Evolutionary conservation across 2,329 filamentous ascomycete species (phyloP).

Genomic region (Thermoascus crustaceus): DNA sequence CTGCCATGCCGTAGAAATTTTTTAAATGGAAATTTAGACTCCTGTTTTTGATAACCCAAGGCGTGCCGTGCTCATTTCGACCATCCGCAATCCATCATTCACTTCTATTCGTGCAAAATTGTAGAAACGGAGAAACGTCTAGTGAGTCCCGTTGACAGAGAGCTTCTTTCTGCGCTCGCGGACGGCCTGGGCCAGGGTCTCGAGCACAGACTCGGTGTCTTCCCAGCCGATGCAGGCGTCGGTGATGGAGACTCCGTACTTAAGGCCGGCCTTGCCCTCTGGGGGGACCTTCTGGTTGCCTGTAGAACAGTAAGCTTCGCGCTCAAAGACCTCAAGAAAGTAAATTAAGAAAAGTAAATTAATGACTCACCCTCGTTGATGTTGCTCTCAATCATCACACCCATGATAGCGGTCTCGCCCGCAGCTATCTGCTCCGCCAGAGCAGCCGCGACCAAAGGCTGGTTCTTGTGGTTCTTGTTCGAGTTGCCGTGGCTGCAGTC

Average conservation of each 20-base stretch:
- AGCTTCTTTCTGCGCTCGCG: conserved; percentile 57
- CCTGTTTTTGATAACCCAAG: no score
- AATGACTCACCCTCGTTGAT: conserved; percentile 70
- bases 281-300: conserved; percentile 82
- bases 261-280: conserved; percentile 74
- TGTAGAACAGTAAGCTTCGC: conserved; percentile 13
- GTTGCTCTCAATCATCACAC: conserved; percentile 98
- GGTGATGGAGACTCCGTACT: conserved; percentile 94
- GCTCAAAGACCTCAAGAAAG: conserved; percentile 5
- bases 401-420: conserved; percentile 83
- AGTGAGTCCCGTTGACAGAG: conserved; percentile 11
- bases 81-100: no score
- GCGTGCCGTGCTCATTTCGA: no score
- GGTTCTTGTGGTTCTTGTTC: conserved; percentile 92
- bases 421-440: conserved; percentile 76
- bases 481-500: conserved; percentile 98
- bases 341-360: neutral
- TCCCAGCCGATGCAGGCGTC: conserved; percentile 96
- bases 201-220: conserved; percentile 72
- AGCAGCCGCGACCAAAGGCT: conserved; percentile 79
- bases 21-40: no score
- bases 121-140: no score
- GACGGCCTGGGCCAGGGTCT: conserved; percentile 70
- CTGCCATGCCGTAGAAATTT: no score
- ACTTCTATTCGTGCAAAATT: no score